These are phyloP conservation scores for Vigna angularis DNA, from an alignment of 306 rosid species.

Conservation along the genomic window DNA sequence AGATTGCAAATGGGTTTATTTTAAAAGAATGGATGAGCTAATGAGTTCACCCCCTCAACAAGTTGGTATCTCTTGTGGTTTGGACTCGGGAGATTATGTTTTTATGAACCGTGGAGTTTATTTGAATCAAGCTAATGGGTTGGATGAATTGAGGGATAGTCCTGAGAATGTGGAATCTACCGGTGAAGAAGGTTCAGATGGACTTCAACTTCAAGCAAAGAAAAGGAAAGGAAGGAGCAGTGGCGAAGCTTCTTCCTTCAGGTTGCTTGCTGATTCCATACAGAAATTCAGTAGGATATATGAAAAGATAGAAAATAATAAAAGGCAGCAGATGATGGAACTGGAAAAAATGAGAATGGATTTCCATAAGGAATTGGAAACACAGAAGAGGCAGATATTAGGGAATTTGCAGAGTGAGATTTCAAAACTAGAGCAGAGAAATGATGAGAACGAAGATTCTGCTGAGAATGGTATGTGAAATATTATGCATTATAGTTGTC, in stretches of 20 bases:
- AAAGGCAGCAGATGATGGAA: slow-evolving; percentile 78
- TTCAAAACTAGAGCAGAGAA: slow-evolving; percentile 58
- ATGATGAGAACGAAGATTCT: slow-evolving; percentile 62
- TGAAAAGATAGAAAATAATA: slow-evolving; percentile 76
- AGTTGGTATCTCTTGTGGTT: slow-evolving; percentile 72
- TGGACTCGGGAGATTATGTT: slow-evolving; percentile 76
- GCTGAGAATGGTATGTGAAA: slow-evolving; percentile 62
- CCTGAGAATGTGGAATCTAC: slow-evolving; percentile 71
- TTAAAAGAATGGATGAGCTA: slow-evolving; percentile 76
- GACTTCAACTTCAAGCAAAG: slow-evolving; percentile 66
- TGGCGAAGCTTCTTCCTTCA: slow-evolving; percentile 62
- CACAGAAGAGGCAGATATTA: slow-evolving; percentile 74
- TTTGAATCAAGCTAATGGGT: slow-evolving; percentile 69
- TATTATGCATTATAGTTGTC: slow-evolving; percentile 36
- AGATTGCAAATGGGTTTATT: slow-evolving; percentile 76
- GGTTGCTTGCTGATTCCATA: slow-evolving; percentile 80
- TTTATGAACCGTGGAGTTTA: slow-evolving; percentile 69
- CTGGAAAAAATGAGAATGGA: slow-evolving; percentile 94
- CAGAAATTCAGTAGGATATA: slow-evolving; percentile 75
- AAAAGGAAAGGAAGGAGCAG: slow-evolving; percentile 58
- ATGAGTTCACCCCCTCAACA: slow-evolving; percentile 68
- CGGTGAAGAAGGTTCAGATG: slow-evolving; percentile 62
- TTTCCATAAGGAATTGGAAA: slow-evolving; percentile 74
- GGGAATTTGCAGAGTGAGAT: slow-evolving; percentile 80
- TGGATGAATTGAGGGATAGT: slow-evolving; percentile 82